A percentile compares a stretch with the other conserved stretches of the same genome.
Conservation (phyloP, 192 early-diverging fungal species). For the Coemansia sp. region DNA sequence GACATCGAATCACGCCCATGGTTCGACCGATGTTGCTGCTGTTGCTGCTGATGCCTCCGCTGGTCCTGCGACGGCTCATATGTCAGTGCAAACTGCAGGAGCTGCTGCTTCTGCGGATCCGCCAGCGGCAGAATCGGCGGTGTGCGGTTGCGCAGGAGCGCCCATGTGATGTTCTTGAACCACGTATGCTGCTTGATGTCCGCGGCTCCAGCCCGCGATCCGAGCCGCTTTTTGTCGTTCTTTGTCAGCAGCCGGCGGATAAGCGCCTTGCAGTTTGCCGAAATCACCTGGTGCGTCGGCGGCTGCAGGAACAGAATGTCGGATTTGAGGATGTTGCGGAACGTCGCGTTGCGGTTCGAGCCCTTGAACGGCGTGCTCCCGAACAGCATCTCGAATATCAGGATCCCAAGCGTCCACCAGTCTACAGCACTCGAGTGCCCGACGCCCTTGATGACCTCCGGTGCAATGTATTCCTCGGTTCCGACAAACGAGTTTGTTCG, state of each 20-base stretch:
- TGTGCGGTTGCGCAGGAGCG: slow-evolving; percentile 76
- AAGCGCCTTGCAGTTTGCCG: slow-evolving; percentile 63
- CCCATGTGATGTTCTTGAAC: slow-evolving; percentile 93
- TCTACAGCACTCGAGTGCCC: slow-evolving; percentile 95
- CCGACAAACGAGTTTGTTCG: slow-evolving; percentile 98
- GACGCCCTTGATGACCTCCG: slow-evolving; percentile 94
- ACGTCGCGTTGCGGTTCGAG: slow-evolving; percentile 80
- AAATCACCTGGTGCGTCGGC: slow-evolving; percentile 56
- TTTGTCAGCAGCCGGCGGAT: slow-evolving; percentile 85
- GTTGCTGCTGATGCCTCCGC: slow-evolving; percentile 15
- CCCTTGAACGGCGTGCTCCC: slow-evolving; percentile 98
- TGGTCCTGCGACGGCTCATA: slow-evolving; percentile 54
- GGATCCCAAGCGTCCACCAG: slow-evolving; percentile 98
- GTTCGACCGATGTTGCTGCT: slow-evolving; percentile 4
- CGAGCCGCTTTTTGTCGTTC: slow-evolving; percentile 85
- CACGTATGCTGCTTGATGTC: slow-evolving; percentile 92
- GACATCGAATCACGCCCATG: slow-evolving; percentile 41
- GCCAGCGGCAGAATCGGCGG: slow-evolving; percentile 82
- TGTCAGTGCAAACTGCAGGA: slow-evolving; percentile 52
- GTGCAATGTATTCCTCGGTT: slow-evolving; percentile 99
- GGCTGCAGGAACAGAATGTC: slow-evolving; percentile 72
- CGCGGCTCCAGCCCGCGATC: slow-evolving; percentile 82
- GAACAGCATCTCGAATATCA: slow-evolving; percentile 98
- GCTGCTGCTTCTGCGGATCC: slow-evolving; percentile 56
- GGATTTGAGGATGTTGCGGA: slow-evolving; percentile 79